Evolutionary conservation across 139 green algal genomes (phyloP), one percentile per base, ranked within the genome.

Genomic region (Chlorella sp.): DNA sequence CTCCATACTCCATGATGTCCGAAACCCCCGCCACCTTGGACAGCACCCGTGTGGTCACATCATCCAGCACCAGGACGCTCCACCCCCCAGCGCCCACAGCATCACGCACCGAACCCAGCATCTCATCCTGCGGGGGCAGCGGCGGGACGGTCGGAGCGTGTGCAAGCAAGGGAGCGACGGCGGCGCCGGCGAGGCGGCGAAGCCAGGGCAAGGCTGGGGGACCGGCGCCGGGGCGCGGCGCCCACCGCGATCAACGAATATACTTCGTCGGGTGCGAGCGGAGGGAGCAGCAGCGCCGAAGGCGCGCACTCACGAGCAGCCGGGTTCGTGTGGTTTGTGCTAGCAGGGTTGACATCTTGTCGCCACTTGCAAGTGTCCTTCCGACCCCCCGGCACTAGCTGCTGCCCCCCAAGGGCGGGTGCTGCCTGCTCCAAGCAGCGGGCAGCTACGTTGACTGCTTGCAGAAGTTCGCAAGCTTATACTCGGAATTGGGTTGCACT

Each of bases 51-150:
- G 96, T 98, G 39, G 95, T 98, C 24, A 96, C 77, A 2, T 87
- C 68, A 78, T 99, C 97, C 85, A 99, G 88, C 22, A 99, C 89
- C 24, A 99, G 94, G 73, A 98, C 96, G 36, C 94, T 94, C 96
- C 96, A 99, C 0, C 95, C 92, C 15, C 91, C 48, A 57, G 48
- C 93, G 0, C 89, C 95, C 0, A 85, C 88, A 1, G 95, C 90
- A 24, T 91, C 88, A 30, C 88, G 82, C 32, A 97, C 93, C 39
- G 71, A 91, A 3, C 96, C 95, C 34, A 98, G 92, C 95, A 98
- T 96, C 32, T 98, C 96, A 42, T 92, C 88, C 93, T 95, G 91
- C 81, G 83, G 21, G 60, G 77, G 73, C 22, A 78, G 37, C 24
- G 15, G 26, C 2, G 79, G 34, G n/a, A 16, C 73, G 22, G 16